A percentile compares a stretch with the other conserved stretches of the same genome.
Conservation (phyloP, 2,329 filamentous ascomycete species). For the Diaporthe batatas region DNA sequence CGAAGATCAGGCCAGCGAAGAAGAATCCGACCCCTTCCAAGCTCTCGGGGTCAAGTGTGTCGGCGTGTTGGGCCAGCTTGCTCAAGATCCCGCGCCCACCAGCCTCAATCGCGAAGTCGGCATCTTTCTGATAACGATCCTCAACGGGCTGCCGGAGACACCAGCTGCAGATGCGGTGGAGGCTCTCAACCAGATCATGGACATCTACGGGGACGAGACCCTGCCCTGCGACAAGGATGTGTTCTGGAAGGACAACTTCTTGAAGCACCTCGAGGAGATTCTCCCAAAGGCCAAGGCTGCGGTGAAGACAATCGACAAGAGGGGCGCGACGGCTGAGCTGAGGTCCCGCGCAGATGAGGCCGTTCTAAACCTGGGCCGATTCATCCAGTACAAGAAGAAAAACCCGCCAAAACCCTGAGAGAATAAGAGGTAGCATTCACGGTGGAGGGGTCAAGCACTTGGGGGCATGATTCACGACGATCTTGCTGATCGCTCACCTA, state of each 20-base stretch:
- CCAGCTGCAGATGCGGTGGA: constrained; percentile 72
- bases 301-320: constrained; percentile 73
- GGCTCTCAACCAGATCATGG: constrained; percentile 75
- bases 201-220: constrained; percentile 74
- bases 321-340: constrained; percentile 65
- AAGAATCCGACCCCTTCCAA: constrained; percentile 69
- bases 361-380: constrained; percentile 70
- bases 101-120: constrained; percentile 73
- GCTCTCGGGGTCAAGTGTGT: constrained; percentile 75
- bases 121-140: constrained; percentile 70
- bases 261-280: constrained; percentile 68
- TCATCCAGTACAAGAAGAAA: constrained; percentile 75
- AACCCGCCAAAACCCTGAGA: constrained; percentile 54
- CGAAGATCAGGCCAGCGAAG: constrained; percentile 44
- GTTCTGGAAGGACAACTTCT: constrained; percentile 73
- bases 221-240: constrained; percentile 71
- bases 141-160: constrained; percentile 65
- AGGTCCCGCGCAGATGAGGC: constrained; percentile 72
- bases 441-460: not conserved
- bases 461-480: not conserved
- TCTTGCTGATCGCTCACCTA: constrained; percentile 30
- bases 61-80: constrained; percentile 75
- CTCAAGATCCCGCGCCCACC: constrained; percentile 65
- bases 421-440: constrained; percentile 13
- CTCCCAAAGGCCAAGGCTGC: constrained; percentile 67